Evolutionary conservation across 768 basidiomycete species (phyloP).

Genomic region (Udeniomyces megalosporus): DNA sequence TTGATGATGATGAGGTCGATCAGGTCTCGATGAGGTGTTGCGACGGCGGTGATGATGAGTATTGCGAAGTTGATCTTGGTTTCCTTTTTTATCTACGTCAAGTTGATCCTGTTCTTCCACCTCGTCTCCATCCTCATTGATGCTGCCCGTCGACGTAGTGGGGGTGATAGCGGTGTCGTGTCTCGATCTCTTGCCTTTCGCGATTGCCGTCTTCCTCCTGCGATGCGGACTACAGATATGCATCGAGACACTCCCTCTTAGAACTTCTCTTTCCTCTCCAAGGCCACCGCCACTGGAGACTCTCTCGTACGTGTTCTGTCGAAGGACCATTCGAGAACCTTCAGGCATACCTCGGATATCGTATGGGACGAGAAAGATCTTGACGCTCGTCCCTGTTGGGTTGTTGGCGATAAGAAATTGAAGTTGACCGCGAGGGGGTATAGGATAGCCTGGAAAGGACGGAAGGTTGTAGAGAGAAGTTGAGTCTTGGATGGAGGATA

Average conservation of each 20-base stretch:
- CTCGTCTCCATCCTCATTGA: not conserved
- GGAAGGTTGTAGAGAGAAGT: not conserved
- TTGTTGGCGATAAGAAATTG: slow-evolving; percentile 27
- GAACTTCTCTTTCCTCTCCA: slow-evolving; percentile 17
- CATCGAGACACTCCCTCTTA: slow-evolving; percentile 25
- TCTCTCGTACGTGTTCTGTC: slow-evolving; percentile 22
- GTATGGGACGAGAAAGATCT: slow-evolving; percentile 28
- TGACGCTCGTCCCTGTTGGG: slow-evolving; percentile 23
- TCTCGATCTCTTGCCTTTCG: not conserved
- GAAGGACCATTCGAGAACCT: slow-evolving; percentile 25
- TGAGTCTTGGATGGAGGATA: not conserved
- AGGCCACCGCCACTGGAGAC: too few relatives aligned
- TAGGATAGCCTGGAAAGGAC: slow-evolving; percentile 23
- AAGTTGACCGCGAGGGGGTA: slow-evolving; percentile 26
- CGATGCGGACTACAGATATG: slow-evolving; percentile 25
- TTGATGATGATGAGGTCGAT: not conserved
- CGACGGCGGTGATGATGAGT: not conserved
- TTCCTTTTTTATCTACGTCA: not conserved
- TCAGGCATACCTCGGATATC: slow-evolving; percentile 24
- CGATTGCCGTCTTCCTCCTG: not conserved
- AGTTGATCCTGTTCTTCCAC: too few relatives aligned
- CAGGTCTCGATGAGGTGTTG: not conserved
- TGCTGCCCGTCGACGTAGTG: not conserved
- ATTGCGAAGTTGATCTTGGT: slow-evolving; percentile 14
- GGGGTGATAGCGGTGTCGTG: not conserved